Percentiles rank a stretch among this genome's conserved stretches.
Evolutionary conservation across 2,329 filamentous ascomycete genomes (phyloP).

Genomic region (Hypoxylon sp.): DNA sequence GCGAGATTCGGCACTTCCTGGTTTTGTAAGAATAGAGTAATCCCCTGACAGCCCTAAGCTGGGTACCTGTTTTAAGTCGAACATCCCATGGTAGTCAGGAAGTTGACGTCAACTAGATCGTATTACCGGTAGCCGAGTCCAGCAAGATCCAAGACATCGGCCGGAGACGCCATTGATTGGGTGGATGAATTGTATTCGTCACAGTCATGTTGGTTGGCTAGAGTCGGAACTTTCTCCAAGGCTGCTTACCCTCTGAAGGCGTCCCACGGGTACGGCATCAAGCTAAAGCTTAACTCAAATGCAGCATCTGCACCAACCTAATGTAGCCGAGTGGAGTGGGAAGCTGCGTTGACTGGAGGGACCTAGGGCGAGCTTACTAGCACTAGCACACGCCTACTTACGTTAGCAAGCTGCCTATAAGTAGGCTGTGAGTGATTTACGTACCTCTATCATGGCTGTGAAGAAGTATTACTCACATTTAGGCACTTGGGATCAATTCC

Average conservation of each 20-base stretch:
- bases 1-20: slow-evolving; percentile 16
- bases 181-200: slow-evolving; percentile 32
- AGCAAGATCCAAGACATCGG: slow-evolving; percentile 38
- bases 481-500: background rate
- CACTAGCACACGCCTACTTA: background rate
- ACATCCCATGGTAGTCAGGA: slow-evolving; percentile 7
- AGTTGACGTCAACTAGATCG: slow-evolving; percentile 42
- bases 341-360: background rate
- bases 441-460: background rate
- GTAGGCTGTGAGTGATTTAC: background rate
- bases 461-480: slow-evolving; percentile 1
- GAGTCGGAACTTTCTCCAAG: slow-evolving; percentile 18
- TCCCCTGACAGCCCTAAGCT: slow-evolving; percentile 8
- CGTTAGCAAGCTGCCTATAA: no score
- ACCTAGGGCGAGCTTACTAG: slow-evolving; percentile 4
- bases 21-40: slow-evolving; percentile 29
- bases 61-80: slow-evolving; percentile 19
- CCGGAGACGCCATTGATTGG: slow-evolving; percentile 30
- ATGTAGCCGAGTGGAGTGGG: slow-evolving; percentile 9
- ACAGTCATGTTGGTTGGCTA: slow-evolving; percentile 36
- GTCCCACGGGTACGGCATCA: slow-evolving; percentile 21
- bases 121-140: slow-evolving; percentile 29
- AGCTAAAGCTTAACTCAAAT: slow-evolving; percentile 33
- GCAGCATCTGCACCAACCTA: slow-evolving; percentile 15
- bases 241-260: slow-evolving; percentile 8